phyloP scores from a whole-genome alignment of 805 yeast species.

The Saccharomycopsis sp. region DNA sequence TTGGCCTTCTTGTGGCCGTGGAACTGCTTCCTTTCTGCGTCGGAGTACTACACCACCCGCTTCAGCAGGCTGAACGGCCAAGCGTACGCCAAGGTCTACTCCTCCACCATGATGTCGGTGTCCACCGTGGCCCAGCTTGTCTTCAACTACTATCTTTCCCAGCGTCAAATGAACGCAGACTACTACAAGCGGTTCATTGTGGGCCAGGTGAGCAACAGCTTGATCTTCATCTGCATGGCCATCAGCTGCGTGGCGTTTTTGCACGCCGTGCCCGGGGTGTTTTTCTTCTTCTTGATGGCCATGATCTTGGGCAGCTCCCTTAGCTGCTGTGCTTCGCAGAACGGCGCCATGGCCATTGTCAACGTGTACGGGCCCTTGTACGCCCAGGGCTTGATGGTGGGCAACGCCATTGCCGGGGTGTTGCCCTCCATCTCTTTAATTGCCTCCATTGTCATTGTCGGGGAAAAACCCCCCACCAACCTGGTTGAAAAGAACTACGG shows the following conservation, averaged over 20 bases:
- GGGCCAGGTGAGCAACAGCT: constrained; percentile 53
- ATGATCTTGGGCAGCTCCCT: constrained; percentile 58
- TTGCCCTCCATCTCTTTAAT: constrained; percentile 71
- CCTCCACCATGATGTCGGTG: constrained; percentile 82
- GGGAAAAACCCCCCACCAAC: constrained; percentile 11
- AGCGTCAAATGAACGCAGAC: constrained; percentile 51
- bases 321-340: constrained; percentile 79
- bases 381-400: constrained; percentile 89
- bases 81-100: constrained; percentile 46
- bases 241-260: constrained; percentile 36
- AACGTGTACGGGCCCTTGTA: constrained; percentile 65
- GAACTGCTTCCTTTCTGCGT: constrained; percentile 84
- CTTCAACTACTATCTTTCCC: constrained; percentile 54
- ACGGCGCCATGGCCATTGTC: constrained; percentile 82
- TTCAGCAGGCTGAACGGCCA: constrained; percentile 40
- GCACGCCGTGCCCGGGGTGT: constrained; percentile 22
- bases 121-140: constrained; percentile 62
- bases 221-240: constrained; percentile 51
- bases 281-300: constrained; percentile 46
- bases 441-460: constrained; percentile 34
- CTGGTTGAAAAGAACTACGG: constrained; percentile 21
- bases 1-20: constrained; percentile 90
- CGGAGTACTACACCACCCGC: constrained; percentile 65
- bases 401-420: constrained; percentile 92
- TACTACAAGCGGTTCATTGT: constrained; percentile 45